These are phyloP conservation scores for Rhizopogon roseolus DNA, from an alignment of 768 basidiomycete genomes.

Conservation along the genomic window DNA sequence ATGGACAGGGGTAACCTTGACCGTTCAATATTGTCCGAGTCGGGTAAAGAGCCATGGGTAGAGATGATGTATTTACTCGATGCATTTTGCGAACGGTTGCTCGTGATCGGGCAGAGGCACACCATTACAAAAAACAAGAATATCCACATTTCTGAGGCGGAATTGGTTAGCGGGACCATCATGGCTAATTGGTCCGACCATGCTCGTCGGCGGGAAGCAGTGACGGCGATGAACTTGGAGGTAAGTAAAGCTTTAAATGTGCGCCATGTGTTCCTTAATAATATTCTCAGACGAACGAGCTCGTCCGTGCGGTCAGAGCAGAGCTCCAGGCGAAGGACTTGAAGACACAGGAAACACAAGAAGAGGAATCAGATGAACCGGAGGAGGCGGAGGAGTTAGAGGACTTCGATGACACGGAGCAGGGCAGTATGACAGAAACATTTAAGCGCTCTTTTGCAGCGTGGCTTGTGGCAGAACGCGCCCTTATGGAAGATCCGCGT, in stretches of 20 bases:
- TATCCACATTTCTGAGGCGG: slow-evolving; percentile 32
- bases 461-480: slow-evolving; percentile 35
- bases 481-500: slow-evolving; percentile 16
- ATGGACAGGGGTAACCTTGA: slow-evolving; percentile 24
- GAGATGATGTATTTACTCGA: slow-evolving; percentile 35
- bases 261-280: background rate
- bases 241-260: slow-evolving; percentile 14
- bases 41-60: too few relatives aligned
- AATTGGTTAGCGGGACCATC: slow-evolving; percentile 42
- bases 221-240: slow-evolving; percentile 40
- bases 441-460: slow-evolving; percentile 41
- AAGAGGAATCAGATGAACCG: slow-evolving; percentile 9
- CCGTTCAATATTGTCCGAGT: too few relatives aligned
- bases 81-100: slow-evolving; percentile 29
- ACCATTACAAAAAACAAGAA: slow-evolving; percentile 34
- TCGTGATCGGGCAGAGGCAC: slow-evolving; percentile 30
- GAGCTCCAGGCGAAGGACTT: slow-evolving; percentile 20
- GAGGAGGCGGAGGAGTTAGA: slow-evolving; percentile 15
- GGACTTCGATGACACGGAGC: slow-evolving; percentile 3
- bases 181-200: slow-evolving; percentile 40
- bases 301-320: slow-evolving; percentile 30
- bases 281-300: slow-evolving; percentile 31
- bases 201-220: slow-evolving; percentile 33
- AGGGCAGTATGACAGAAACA: slow-evolving; percentile 21
- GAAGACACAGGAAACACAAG: slow-evolving; percentile 16